Conservation (phyloP, 257 asterid species). For the Datura wrightii region DNA sequence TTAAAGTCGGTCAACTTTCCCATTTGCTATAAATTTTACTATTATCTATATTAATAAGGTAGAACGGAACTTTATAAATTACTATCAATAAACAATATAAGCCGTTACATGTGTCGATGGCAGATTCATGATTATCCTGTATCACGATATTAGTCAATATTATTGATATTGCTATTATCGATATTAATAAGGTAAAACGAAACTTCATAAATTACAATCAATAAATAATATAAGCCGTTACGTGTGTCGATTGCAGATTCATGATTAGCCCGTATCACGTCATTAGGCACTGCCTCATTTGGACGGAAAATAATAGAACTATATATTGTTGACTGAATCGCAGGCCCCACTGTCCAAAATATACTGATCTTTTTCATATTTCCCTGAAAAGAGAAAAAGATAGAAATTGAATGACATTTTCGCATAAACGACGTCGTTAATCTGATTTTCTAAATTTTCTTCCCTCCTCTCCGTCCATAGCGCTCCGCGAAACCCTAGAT, state of each 20-base stretch:
- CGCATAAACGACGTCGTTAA: conserved; percentile 20
- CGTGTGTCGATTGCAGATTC: too few species aligned
- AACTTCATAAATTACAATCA: too few species aligned
- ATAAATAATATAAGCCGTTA: background rate
- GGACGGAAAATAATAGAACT: background rate
- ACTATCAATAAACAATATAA: too few species aligned
- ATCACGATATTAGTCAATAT: too few species aligned
- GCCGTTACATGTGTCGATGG: too few species aligned
- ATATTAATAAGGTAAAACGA: too few species aligned
- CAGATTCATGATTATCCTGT: too few species aligned
- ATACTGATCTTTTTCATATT: background rate
- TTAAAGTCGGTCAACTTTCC: accelerated
- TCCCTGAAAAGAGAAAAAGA: background rate
- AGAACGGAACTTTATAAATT: too few species aligned
- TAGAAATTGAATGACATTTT: background rate
- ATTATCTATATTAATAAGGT: accelerated
- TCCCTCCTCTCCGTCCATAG: background rate
- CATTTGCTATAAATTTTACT: background rate
- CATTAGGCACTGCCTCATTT: background rate
- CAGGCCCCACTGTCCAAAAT: background rate
- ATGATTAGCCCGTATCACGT: too few species aligned
- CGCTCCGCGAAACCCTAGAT: conserved; percentile 32
- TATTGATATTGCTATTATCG: too few species aligned
- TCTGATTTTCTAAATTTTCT: background rate
- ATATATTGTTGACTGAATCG: background rate